A percentile compares a stretch with the other conserved stretches of the same genome.
Evolutionary conservation across 495 filamentous ascomycete species (phyloP).

Genomic region (Aspergillus heteromorphus): DNA sequence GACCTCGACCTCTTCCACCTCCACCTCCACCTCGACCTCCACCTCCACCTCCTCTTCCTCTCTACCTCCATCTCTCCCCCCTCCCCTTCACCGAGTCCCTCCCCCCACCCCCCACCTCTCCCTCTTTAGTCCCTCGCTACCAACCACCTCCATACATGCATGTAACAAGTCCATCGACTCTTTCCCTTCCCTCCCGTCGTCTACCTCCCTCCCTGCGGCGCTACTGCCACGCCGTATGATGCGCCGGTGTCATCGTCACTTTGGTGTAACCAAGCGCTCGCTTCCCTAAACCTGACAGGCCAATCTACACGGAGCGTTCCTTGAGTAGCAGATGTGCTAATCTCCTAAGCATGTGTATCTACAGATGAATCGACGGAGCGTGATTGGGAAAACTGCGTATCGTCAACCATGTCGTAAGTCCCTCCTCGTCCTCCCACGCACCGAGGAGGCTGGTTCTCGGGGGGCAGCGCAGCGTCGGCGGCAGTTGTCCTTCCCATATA

Average conservation of each 20-base stretch:
- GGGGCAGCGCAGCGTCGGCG: not conserved
- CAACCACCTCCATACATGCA: slow-evolving; percentile 17
- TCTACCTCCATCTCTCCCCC: slow-evolving; percentile 20
- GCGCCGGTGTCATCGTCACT: slow-evolving; percentile 42
- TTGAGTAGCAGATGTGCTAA: slow-evolving; percentile 40
- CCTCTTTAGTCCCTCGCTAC: slow-evolving; percentile 9
- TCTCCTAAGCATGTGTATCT: slow-evolving; percentile 37
- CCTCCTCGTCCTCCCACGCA: slow-evolving; percentile 21
- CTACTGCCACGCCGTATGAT: slow-evolving; percentile 37
- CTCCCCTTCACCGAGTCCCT: slow-evolving; percentile 5
- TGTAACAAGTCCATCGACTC: slow-evolving; percentile 20
- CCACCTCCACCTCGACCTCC: not conserved
- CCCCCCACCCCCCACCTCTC: slow-evolving; percentile 19
- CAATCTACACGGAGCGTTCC: slow-evolving; percentile 27
- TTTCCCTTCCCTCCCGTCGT: slow-evolving; percentile 24
- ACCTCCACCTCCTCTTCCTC: slow-evolving; percentile 17
- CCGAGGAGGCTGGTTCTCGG: not conserved
- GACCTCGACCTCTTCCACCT: slow-evolving; percentile 13
- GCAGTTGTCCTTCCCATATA: slow-evolving; percentile 9
- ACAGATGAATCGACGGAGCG: slow-evolving; percentile 39
- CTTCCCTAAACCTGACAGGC: slow-evolving; percentile 32
- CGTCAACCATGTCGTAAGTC: slow-evolving; percentile 52
- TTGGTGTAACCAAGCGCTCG: slow-evolving; percentile 36
- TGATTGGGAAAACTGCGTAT: slow-evolving; percentile 35
- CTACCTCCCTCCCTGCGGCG: slow-evolving; percentile 27